Conservation (phyloP, 495 filamentous ascomycete genomes). For the Xylaria castorea region DNA sequence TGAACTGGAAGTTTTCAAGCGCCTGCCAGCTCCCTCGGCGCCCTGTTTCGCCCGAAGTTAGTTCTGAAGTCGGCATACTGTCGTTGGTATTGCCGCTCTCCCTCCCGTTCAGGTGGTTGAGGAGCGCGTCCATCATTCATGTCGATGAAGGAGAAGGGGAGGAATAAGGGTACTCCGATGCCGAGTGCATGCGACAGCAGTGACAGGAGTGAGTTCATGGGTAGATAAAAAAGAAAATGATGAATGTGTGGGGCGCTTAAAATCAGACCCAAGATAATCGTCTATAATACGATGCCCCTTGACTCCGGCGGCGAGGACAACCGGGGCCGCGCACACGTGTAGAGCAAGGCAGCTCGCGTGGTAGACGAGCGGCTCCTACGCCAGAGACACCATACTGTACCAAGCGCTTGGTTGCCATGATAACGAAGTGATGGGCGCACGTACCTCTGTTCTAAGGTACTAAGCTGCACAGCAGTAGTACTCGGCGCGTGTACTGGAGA, state of each 20-base stretch:
- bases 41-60: slow-evolving; percentile 20
- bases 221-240: slow-evolving; percentile 8
- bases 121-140: background rate
- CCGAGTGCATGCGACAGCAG: background rate
- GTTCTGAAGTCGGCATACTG: slow-evolving; percentile 19
- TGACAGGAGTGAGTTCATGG: background rate
- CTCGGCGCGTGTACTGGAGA: slow-evolving; percentile 4
- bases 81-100: slow-evolving; percentile 19
- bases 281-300: slow-evolving; percentile 6
- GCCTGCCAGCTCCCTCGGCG: slow-evolving; percentile 26
- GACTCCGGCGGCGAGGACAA: background rate
- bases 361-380: background rate
- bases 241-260: slow-evolving; percentile 16
- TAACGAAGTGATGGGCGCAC: slow-evolving; percentile 19
- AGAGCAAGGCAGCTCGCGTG: slow-evolving; percentile 1
- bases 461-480: background rate
- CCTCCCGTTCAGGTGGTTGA: slow-evolving; percentile 3
- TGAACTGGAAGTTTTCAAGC: slow-evolving; percentile 41
- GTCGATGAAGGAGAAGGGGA: background rate
- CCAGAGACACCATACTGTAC: background rate
- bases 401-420: background rate
- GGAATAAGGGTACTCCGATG: background rate
- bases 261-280: slow-evolving; percentile 4
- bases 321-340: slow-evolving; percentile 5
- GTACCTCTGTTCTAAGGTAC: slow-evolving; percentile 21